Evolutionary conservation across 2,329 filamentous ascomycete species (phyloP), one percentile per base, ranked within the genome.

Genomic region (Elsinoe fawcettii): DNA sequence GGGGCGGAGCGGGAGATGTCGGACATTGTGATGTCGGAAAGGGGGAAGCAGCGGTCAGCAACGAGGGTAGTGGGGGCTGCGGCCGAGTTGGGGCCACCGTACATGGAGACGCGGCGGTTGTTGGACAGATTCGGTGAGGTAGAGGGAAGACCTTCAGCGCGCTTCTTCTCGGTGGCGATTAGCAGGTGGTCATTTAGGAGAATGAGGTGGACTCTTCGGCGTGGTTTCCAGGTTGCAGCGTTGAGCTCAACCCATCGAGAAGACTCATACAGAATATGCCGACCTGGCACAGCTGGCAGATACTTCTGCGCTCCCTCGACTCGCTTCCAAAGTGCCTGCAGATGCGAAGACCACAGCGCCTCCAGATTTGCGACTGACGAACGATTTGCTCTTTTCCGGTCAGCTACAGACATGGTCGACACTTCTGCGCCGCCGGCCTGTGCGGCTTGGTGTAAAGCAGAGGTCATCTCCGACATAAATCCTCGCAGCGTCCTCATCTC

Each of bases 271-370:
- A 97, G 83, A 46, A 99, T 90, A 69, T 96, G 95, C 37, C 93
- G 85, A n/a, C 91, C 92, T 18, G 88, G 84, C 18, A 90, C 81
- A 56, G 91, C 93, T 12, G 93, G 93, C 9, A 99, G 76, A 67
- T 95, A 99, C 70, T 97, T 97, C 67, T 99, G 93, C 8, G 91
- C 96, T 1, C 92, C 92, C 70, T 97, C 93, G n/a, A 99, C 89
- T 43, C 87, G 88, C 74, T 96, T 97, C 83, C 93, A 99, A 46
- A 99, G 75, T 22, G 90, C 86, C 71, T 95, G 83, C 34, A 87
- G 70, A 63, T 87, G 84, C 2, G 80, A 78, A 61, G 78, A 85
- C 79, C 84, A 86, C 71, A 87, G 79, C 32, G 81, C 84, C 65
- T 86, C 84, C 9, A 87, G 72, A 63, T 86, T 86, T 36, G 84